Evolutionary conservation across 73 alveolate species (phyloP), one percentile per base, ranked within the genome.

Genomic region (Durusdinium trenchii): DNA sequence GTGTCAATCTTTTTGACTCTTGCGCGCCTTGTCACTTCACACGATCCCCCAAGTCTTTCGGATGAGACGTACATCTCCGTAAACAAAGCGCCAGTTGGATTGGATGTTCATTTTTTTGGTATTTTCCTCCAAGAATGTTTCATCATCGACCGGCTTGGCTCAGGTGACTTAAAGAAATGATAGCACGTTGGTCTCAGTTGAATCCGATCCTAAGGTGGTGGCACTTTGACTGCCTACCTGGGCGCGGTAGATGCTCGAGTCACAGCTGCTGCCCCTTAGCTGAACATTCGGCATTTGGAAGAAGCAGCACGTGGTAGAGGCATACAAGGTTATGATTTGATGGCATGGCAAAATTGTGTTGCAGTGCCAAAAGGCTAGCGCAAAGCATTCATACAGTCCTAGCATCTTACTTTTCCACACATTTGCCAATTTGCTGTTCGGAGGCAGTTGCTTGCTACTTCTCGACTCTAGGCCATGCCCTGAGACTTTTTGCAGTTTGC

Each of bases 231-330:
- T 20, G 97, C 97, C 38, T 91, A 91, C 76, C 89, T 91, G 62
- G 97, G 97, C 50, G 97, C 97, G 46, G 87, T 91, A 38, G 97
- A 91, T 52, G 57, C 52, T 6, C 48, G 97, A 40, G 97, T 91
- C 54, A 69, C 97, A 20, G 97, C 89, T 35, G 97, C 84, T 32
- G 97, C 50, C 4, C 67, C 87, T 35, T 40, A 76, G 87, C 76
- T 26, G 76, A 23, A 23, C 32, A 4, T 40, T 20, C 18, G 76
- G 76, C 43, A 5, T 20, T 62, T 62, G 76, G 36, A 20, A 26
- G 16, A 5, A n/a, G n/a, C n/a, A n/a, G n/a, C n/a, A n/a, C n/a
- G n/a, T n/a, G n/a, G n/a, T n/a, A n/a, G n/a, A n/a, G n/a, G n/a
- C n/a, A n/a, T n/a, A n/a, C n/a, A n/a, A n/a, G n/a, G n/a, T n/a